These are phyloP conservation scores for Paraconiothyrium brasiliense DNA, from an alignment of 2,329 filamentous ascomycete genomes.

Conservation along the genomic window DNA sequence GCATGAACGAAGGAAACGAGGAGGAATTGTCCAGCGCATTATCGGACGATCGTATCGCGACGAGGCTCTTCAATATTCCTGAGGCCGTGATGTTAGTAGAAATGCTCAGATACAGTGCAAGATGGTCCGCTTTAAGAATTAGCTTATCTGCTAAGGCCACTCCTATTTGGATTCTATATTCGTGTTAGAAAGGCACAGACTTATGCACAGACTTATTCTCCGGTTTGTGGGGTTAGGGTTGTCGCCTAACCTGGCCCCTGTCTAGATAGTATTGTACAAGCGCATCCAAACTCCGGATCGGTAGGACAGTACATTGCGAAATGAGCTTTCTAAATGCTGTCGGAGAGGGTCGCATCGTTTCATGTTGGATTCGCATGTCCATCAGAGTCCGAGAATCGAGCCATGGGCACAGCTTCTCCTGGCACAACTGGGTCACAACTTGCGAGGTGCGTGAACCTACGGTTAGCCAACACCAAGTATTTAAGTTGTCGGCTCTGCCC, in stretches of 20 bases:
- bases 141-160: no score
- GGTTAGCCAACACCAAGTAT: not conserved
- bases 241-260: not conserved
- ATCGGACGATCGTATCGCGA: not conserved
- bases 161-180: not conserved
- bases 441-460: no score
- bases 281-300: no score
- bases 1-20: not conserved
- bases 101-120: not conserved
- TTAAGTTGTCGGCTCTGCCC: not conserved
- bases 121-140: no score
- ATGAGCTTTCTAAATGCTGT: no score
- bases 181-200: not conserved
- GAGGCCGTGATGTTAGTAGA: not conserved
- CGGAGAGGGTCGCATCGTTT: no score
- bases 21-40: not conserved
- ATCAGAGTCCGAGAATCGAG: no score
- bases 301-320: no score
- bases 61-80: no score
- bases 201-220: constrained; percentile 2
- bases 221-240: not conserved
- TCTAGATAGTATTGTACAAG: not conserved
- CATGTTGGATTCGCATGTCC: no score
- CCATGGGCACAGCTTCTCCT: no score
- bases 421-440: no score